phyloP scores from a whole-genome alignment of 2,329 filamentous ascomycete genomes.

The Epichloe sylvatica region DNA sequence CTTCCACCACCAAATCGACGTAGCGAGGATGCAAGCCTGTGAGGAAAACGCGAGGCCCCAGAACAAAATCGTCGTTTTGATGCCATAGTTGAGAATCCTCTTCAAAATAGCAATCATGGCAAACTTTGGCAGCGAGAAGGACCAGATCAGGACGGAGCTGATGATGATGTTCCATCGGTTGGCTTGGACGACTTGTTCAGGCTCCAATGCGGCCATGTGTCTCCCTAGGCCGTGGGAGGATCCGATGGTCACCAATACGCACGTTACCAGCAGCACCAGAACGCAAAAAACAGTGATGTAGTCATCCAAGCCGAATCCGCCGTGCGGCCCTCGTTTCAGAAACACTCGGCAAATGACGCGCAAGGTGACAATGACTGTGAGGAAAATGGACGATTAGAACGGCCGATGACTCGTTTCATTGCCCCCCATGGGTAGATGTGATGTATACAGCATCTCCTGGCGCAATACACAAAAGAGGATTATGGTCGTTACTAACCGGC shows the following conservation, averaged over 20 bases:
- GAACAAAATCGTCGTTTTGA: slow-evolving; percentile 12
- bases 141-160: slow-evolving; percentile 14
- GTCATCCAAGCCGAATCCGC: slow-evolving; percentile 14
- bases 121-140: slow-evolving; percentile 15
- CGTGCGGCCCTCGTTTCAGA: slow-evolving; percentile 9
- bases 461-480: background rate
- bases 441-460: too few species aligned
- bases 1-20: slow-evolving; percentile 14
- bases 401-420: background rate
- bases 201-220: slow-evolving; percentile 6
- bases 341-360: slow-evolving; percentile 10
- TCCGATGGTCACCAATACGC: slow-evolving; percentile 12
- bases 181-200: slow-evolving; percentile 6
- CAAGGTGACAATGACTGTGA: slow-evolving; percentile 11
- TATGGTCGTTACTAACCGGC: slow-evolving; percentile 5
- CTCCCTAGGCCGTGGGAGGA: slow-evolving; percentile 12
- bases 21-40: slow-evolving; percentile 12
- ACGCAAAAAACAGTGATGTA: slow-evolving; percentile 12
- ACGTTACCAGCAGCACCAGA: slow-evolving; percentile 11
- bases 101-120: slow-evolving; percentile 16
- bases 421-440: background rate
- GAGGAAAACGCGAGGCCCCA: slow-evolving; percentile 12
- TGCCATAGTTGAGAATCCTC: slow-evolving; percentile 14
- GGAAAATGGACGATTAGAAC: background rate
- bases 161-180: slow-evolving; percentile 15